Evolutionary conservation across 768 basidiomycete genomes (phyloP).

Genomic region (Neoboletus magnificus): DNA sequence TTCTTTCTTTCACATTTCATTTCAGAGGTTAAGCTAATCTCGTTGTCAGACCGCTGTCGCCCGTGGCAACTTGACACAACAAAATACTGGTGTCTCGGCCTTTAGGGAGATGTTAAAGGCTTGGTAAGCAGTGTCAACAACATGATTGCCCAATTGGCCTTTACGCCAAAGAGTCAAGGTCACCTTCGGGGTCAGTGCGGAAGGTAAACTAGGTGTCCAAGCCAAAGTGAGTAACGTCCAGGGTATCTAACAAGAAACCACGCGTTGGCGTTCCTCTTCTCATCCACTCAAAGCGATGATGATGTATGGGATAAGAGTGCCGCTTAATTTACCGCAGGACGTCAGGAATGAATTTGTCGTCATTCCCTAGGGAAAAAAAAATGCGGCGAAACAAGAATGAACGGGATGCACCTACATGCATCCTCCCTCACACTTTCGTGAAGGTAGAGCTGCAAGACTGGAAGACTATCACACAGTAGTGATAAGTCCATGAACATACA

Average conservation of each 20-base stretch:
- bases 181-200: slow-evolving; percentile 93
- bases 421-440: slow-evolving; percentile 85
- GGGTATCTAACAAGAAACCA: slow-evolving; percentile 98
- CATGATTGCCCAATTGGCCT: slow-evolving; percentile 67
- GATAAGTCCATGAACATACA: not conserved
- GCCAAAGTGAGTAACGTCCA: slow-evolving; percentile 96
- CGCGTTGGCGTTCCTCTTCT: slow-evolving; percentile 38
- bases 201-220: slow-evolving; percentile 97
- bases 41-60: slow-evolving; percentile 88
- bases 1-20: too few species aligned
- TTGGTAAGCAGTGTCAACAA: slow-evolving; percentile 97
- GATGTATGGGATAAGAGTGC: slow-evolving; percentile 65
- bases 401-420: slow-evolving; percentile 56
- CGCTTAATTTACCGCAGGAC: slow-evolving; percentile 61
- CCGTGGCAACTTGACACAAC: slow-evolving; percentile 87
- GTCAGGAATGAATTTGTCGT: slow-evolving; percentile 41
- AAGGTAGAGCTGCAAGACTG: slow-evolving; percentile 71
- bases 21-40: not conserved
- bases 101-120: slow-evolving; percentile 94
- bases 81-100: slow-evolving; percentile 88
- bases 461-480: slow-evolving; percentile 46
- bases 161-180: slow-evolving; percentile 83
- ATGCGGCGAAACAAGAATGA: too few species aligned
- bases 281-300: slow-evolving; percentile 45
- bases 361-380: not conserved